Evolutionary conservation across 805 yeast species (phyloP).

Genomic region (Ogataea wickerhamii): DNA sequence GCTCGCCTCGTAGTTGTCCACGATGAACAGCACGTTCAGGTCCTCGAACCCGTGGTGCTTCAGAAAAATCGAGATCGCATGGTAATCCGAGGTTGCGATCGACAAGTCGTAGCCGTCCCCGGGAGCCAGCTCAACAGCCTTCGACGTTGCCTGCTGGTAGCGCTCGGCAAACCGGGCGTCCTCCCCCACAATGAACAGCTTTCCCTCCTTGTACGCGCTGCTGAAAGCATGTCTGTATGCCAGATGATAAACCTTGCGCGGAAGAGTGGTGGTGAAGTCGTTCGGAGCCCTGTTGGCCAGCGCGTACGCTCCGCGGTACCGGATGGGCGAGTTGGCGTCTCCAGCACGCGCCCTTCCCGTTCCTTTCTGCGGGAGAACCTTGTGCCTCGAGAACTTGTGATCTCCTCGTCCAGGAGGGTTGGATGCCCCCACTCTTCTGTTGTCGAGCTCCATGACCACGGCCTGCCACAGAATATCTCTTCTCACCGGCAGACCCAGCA

Average conservation of each 20-base stretch:
- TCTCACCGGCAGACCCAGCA: conserved; percentile 73
- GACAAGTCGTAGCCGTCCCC: conserved; percentile 30
- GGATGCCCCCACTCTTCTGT: conserved; percentile 82
- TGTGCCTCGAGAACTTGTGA: conserved; percentile 78
- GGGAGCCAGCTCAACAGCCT: conserved; percentile 11
- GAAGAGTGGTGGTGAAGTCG: conserved; percentile 78
- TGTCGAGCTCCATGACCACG: conserved; percentile 87
- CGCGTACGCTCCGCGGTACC: conserved; percentile 87
- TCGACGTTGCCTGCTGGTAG: conserved; percentile 6
- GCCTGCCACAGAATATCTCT: conserved; percentile 94
- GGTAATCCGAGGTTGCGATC: conserved; percentile 28
- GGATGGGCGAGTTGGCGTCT: conserved; percentile 90
- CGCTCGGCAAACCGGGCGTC: conserved; percentile 21
- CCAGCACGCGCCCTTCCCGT: conserved; percentile 95
- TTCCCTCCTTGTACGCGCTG: conserved; percentile 73
- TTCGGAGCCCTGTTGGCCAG: conserved; percentile 88
- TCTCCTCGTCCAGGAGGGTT: conserved; percentile 85
- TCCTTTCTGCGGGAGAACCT: conserved; percentile 87
- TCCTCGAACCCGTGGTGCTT: conserved; percentile 46
- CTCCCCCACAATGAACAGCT: conserved; percentile 65
- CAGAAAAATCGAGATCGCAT: conserved; percentile 35
- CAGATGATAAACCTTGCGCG: conserved; percentile 62
- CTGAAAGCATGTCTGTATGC: conserved; percentile 84
- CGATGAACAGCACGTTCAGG: conserved; percentile 64
- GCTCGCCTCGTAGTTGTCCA: conserved; percentile 42